These are phyloP conservation scores for Brasenia schreberi DNA, from an alignment of 164 flowering plant species.

Conservation along the genomic window DNA sequence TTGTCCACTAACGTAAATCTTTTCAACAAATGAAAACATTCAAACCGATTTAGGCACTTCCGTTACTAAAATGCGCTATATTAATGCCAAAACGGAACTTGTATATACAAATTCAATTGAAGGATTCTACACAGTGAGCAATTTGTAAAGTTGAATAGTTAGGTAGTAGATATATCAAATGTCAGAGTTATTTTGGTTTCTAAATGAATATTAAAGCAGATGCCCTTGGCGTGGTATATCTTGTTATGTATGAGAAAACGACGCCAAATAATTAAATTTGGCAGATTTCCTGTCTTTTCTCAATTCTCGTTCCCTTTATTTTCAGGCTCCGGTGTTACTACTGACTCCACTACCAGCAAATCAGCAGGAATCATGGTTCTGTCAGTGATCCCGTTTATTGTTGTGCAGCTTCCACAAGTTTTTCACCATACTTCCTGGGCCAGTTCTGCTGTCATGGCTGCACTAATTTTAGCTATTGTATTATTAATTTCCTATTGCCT, in stretches of 20 bases:
- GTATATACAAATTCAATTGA: no score
- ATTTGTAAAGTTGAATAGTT: no score
- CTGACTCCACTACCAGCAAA: conserved; percentile 72
- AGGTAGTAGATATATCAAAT: no score
- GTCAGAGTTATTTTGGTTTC: no score
- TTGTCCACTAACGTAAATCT: no score
- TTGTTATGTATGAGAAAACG: not conserved
- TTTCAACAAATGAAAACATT: no score
- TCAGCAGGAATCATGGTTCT: conserved; percentile 78
- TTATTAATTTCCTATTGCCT: conserved; percentile 61
- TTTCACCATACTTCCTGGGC: conserved; percentile 47
- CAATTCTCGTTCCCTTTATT: not conserved
- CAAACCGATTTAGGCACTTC: no score
- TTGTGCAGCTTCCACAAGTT: conserved; percentile 67
- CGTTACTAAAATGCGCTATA: no score
- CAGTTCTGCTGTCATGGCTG: conserved; percentile 51
- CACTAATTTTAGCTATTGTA: conserved; percentile 42
- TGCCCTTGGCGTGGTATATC: not conserved
- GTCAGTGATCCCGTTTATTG: conserved; percentile 79
- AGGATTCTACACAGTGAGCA: no score
- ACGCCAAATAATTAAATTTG: no score
- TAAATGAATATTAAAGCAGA: no score
- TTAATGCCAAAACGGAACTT: no score
- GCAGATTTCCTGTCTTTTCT: not conserved
- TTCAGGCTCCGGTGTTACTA: conserved; percentile 69